These are phyloP conservation scores for Penicillium dipodomyicola DNA, from an alignment of 495 filamentous ascomycete genomes.

Conservation along the genomic window DNA sequence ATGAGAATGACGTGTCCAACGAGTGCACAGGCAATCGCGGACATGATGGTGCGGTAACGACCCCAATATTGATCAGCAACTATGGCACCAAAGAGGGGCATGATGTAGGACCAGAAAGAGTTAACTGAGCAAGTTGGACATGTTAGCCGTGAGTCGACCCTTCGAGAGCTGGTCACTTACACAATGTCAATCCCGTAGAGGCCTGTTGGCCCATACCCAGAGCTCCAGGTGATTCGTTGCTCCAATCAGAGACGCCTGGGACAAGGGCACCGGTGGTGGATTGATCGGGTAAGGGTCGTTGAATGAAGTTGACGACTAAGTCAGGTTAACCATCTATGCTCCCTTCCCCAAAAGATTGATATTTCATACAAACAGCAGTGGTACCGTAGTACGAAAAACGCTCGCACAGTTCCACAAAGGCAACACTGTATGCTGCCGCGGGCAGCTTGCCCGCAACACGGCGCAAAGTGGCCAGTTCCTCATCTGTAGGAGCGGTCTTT, in stretches of 20 bases:
- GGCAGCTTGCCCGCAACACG: conserved; percentile 66
- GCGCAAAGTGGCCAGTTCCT: conserved; percentile 58
- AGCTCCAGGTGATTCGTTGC: conserved; percentile 58
- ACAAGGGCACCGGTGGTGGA: conserved; percentile 57
- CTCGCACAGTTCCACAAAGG: conserved; percentile 74
- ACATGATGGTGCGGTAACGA: conserved; percentile 57
- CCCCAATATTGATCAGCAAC: conserved; percentile 61
- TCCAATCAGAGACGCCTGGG: conserved; percentile 32
- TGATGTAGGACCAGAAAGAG: conserved; percentile 70
- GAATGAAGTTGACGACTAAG: conserved; percentile 64
- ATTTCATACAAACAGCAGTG: conserved; percentile 63
- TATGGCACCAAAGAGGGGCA: conserved; percentile 66
- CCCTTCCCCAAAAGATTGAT: not conserved
- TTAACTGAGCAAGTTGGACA: conserved; percentile 53
- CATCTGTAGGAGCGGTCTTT: conserved; percentile 51
- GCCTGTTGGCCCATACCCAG: conserved; percentile 64
- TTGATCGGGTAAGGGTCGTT: conserved; percentile 56
- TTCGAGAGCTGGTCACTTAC: conserved; percentile 21
- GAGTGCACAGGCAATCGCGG: conserved; percentile 54
- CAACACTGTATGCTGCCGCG: conserved; percentile 64
- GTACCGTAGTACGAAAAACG: conserved; percentile 80
- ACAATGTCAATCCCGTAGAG: conserved; percentile 58
- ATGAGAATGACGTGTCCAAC: conserved; percentile 63
- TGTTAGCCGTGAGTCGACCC: not conserved
- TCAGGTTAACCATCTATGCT: not conserved